Evolutionary conservation across 805 yeast species (phyloP), one percentile per base, ranked within the genome.

Genomic region (Aciculoconidium aculeatum): DNA sequence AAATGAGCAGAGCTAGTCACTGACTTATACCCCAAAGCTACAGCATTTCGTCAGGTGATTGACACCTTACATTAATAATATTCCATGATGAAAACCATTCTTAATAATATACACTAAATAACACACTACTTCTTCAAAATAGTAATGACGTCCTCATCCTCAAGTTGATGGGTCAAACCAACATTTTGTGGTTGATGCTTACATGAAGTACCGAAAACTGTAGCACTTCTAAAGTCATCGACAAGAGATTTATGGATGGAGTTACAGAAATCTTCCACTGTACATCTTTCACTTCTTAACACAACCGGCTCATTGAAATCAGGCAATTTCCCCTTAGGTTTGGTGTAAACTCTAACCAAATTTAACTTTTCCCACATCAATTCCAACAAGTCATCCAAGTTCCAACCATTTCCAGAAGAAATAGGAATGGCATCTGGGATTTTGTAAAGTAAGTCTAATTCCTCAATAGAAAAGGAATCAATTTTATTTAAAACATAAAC

Each of bases 381-480:
- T 50, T 90, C 95, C 44, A 92, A 67, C 44, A 92, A 70, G 59
- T 90, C 97, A 58, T 92, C 98, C 51, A 92, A 66, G 53, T 92
- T 92, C 98, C 98, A 92, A 42, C 94, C 95, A 52, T 82, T 72
- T 39, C 94, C 97, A 6, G 96, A 82, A 7, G 96, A 84, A 37
- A 92, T 90, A 21, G 98, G 98, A 29, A 92, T 94, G 6, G 97
- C 96, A 60, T 92, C 79, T 28, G 98, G 98, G 46, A 92, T 92
- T 53, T 92, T 76, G 65, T 84, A 81, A 39, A 92, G 61, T 35
- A 92, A 63, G 44, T 92, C 95, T 44, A 92, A 73, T 57, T 92
- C 99, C 61, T 92, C 94, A 31, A 90, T 72, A 6, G 96, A 82
- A 52, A 92, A 82, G 7, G 96, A 80, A 59, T 92, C 99, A 50